phyloP scores from a whole-genome alignment of 1,284 basidiomycete genomes.

The Ustilago hordei region DNA sequence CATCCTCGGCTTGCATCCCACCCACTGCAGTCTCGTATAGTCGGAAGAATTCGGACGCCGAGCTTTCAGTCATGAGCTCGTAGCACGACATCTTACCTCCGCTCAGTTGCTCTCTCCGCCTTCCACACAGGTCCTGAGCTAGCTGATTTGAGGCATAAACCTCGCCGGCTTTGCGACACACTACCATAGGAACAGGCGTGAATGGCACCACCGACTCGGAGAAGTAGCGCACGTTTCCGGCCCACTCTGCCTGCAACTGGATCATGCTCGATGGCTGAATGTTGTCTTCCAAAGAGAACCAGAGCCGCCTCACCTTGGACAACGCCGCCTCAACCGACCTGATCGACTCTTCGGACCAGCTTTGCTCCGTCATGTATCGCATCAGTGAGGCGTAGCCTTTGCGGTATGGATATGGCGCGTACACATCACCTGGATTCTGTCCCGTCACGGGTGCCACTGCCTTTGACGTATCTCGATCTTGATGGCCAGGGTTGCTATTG shows the following conservation, averaged over 20 bases:
- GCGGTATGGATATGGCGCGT: constrained; percentile 48
- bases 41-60: constrained; percentile 48
- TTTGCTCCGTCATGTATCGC: constrained; percentile 51
- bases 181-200: constrained; percentile 46
- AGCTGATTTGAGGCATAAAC: constrained; percentile 47
- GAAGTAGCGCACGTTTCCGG: constrained; percentile 49
- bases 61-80: constrained; percentile 53
- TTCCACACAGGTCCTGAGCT: constrained; percentile 37
- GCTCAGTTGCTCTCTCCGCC: constrained; percentile 35
- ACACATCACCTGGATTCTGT: constrained; percentile 38
- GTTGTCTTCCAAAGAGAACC: constrained; percentile 55
- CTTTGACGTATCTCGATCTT: constrained; percentile 1
- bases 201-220: constrained; percentile 48
- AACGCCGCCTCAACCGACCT: constrained; percentile 47
- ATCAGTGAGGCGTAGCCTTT: constrained; percentile 52
- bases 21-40: constrained; percentile 45
- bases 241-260: constrained; percentile 54
- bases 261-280: constrained; percentile 53
- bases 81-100: constrained; percentile 44
- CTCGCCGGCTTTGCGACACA: constrained; percentile 54
- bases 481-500: background rate
- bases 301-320: constrained; percentile 44
- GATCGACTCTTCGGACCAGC: constrained; percentile 48
- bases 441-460: background rate
- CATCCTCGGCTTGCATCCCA: constrained; percentile 31